Conservation (phyloP, 2,329 filamentous ascomycete genomes). For the Fusarium sp. region DNA sequence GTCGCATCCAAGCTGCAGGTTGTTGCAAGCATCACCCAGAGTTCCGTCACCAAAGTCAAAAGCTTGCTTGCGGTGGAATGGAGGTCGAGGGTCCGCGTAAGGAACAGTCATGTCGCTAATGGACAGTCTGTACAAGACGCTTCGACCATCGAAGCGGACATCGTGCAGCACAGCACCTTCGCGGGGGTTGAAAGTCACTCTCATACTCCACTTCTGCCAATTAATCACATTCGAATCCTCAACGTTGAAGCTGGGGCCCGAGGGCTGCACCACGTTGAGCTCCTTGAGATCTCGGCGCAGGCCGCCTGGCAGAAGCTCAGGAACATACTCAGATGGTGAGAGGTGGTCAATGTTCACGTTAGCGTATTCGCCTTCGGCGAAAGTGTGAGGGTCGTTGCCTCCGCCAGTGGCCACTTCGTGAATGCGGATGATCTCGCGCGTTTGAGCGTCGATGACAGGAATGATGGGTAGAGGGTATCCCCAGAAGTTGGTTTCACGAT, state of each 20-base stretch:
- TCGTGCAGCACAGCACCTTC: slow-evolving; percentile 78
- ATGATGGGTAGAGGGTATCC: slow-evolving; percentile 64
- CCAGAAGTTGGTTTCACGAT: slow-evolving; percentile 64
- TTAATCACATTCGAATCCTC: slow-evolving; percentile 55
- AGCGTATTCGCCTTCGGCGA: slow-evolving; percentile 28
- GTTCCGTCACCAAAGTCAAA: slow-evolving; percentile 78
- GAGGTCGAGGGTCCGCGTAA: slow-evolving; percentile 71
- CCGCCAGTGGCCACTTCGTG: slow-evolving; percentile 52
- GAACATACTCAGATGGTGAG: slow-evolving; percentile 52
- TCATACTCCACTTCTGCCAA: slow-evolving; percentile 76
- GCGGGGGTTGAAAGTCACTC: slow-evolving; percentile 75
- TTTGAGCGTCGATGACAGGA: slow-evolving; percentile 53
- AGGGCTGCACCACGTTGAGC: slow-evolving; percentile 59
- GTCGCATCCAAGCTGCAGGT: slow-evolving; percentile 73
- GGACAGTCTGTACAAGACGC: slow-evolving; percentile 73
- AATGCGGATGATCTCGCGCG: slow-evolving; percentile 48
- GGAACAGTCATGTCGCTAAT: slow-evolving; percentile 76
- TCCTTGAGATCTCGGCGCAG: slow-evolving; percentile 68
- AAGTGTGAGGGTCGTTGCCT: slow-evolving; percentile 38
- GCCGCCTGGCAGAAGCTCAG: slow-evolving; percentile 55
- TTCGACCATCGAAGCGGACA: slow-evolving; percentile 72
- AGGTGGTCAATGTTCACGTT: slow-evolving; percentile 48
- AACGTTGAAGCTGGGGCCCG: slow-evolving; percentile 56
- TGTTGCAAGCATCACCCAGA: slow-evolving; percentile 72
- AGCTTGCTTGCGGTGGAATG: slow-evolving; percentile 73